Percentiles rank a stretch among this genome's conserved stretches.
These are phyloP conservation scores for Adansonia rubrostipa DNA, from an alignment of 441 rosid genomes.

Conservation along the genomic window DNA sequence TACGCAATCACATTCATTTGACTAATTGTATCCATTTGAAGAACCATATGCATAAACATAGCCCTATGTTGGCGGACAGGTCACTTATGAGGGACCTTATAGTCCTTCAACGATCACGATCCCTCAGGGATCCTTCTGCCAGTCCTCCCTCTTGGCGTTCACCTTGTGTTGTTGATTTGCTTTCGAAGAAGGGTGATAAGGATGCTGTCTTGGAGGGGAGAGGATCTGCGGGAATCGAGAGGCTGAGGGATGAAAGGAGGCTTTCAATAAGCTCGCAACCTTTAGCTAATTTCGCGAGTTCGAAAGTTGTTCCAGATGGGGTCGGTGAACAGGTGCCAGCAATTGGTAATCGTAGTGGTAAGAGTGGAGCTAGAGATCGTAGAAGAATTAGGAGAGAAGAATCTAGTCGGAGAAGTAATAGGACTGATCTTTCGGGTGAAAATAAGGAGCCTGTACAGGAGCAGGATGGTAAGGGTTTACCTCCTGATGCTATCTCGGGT, in stretches of 20 bases:
- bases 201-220: constrained; percentile 59
- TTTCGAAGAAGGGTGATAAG: constrained; percentile 62
- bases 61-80: constrained; percentile 77
- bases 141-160: constrained; percentile 92
- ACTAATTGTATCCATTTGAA: constrained; percentile 97
- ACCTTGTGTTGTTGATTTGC: constrained; percentile 73
- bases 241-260: constrained; percentile 62
- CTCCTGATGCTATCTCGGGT: constrained; percentile 49
- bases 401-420: constrained; percentile 54
- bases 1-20: constrained; percentile 90
- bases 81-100: constrained; percentile 88
- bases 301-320: constrained; percentile 70
- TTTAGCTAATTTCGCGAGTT: constrained; percentile 52
- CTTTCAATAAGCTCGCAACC: constrained; percentile 67
- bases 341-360: constrained; percentile 53
- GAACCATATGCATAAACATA: constrained; percentile 98
- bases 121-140: constrained; percentile 93
- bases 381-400: constrained; percentile 72
- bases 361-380: constrained; percentile 53
- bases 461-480: constrained; percentile 45
- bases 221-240: constrained; percentile 63
- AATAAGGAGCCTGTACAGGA: constrained; percentile 38
- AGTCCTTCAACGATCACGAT: constrained; percentile 87
- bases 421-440: constrained; percentile 45
- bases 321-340: constrained; percentile 40